These are phyloP conservation scores for Furcasterigmium sp. DNA, from an alignment of 2,329 filamentous ascomycete species.

Conservation along the genomic window DNA sequence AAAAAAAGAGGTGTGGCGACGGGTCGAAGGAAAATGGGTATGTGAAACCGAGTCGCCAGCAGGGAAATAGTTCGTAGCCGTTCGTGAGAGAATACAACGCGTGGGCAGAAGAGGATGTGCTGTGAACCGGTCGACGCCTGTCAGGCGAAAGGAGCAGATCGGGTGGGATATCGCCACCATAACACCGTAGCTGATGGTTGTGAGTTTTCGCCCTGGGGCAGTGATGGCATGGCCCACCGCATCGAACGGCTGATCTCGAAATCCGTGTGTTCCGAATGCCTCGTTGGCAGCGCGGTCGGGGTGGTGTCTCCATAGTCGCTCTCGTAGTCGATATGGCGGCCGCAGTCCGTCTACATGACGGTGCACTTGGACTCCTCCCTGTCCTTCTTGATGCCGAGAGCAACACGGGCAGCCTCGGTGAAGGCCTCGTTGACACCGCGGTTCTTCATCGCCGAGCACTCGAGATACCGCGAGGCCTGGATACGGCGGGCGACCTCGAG, in stretches of 20 bases:
- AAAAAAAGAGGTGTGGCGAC: neutral
- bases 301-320: too few relatives aligned
- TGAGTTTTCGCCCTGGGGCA: too few relatives aligned
- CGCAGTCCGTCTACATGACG: constrained; percentile 57
- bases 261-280: too few relatives aligned
- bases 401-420: constrained; percentile 93
- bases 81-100: neutral
- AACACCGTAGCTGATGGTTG: too few relatives aligned
- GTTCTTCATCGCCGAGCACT: constrained; percentile 98
- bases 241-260: too few relatives aligned
- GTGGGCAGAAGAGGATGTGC: too few relatives aligned
- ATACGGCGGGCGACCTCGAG: constrained; percentile 88
- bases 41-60: neutral
- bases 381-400: constrained; percentile 66
- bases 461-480: constrained; percentile 87
- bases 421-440: constrained; percentile 98
- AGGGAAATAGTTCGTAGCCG: neutral
- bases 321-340: too few relatives aligned
- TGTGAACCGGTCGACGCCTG: too few relatives aligned
- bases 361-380: constrained; percentile 56
- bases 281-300: too few relatives aligned
- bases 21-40: neutral
- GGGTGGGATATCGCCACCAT: too few relatives aligned
- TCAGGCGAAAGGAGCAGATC: too few relatives aligned
- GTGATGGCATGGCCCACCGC: too few relatives aligned